phyloP scores from a whole-genome alignment of 2,329 filamentous ascomycete species.

The Hirsutella rhossiliensis region DNA sequence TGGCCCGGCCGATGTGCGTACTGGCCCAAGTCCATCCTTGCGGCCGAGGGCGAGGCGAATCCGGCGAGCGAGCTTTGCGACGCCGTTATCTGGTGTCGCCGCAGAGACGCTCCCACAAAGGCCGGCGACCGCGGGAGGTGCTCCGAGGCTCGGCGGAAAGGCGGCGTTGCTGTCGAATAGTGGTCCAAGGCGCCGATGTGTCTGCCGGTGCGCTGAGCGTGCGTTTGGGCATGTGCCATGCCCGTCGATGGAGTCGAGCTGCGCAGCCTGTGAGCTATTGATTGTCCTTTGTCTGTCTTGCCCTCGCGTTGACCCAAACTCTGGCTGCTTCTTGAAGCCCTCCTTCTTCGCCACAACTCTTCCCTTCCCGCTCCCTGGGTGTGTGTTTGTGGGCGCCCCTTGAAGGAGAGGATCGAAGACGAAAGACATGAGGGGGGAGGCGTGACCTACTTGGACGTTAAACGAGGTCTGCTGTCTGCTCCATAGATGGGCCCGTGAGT shows the following conservation, averaged over 20 bases:
- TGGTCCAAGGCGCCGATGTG: constrained; percentile 40
- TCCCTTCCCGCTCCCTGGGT: too few relatives aligned
- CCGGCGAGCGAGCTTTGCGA: constrained; percentile 35
- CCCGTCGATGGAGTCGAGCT: constrained; percentile 39
- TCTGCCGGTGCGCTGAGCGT: constrained; percentile 28
- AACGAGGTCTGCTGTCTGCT: constrained; percentile 41
- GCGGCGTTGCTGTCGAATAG: constrained; percentile 38
- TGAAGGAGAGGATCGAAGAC: background rate
- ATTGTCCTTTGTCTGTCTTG: background rate
- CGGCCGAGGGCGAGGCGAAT: constrained; percentile 27
- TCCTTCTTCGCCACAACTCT: too few relatives aligned
- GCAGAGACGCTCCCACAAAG: constrained; percentile 30
- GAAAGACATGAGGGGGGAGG: background rate
- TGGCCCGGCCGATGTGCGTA: constrained; percentile 18
- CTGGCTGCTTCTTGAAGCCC: background rate
- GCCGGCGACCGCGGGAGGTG: constrained; percentile 39
- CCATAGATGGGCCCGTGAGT: constrained; percentile 30
- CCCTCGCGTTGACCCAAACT: background rate
- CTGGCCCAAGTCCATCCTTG: constrained; percentile 37
- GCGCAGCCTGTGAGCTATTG: constrained; percentile 10
- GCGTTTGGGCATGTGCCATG: constrained; percentile 44
- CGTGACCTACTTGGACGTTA: constrained; percentile 41
- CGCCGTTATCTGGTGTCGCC: constrained; percentile 41
- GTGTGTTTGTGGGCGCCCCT: too few relatives aligned
- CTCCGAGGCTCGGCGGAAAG: constrained; percentile 35